Conservation (phyloP, 306 rosid species). For the Luffa aegyptiaca region DNA sequence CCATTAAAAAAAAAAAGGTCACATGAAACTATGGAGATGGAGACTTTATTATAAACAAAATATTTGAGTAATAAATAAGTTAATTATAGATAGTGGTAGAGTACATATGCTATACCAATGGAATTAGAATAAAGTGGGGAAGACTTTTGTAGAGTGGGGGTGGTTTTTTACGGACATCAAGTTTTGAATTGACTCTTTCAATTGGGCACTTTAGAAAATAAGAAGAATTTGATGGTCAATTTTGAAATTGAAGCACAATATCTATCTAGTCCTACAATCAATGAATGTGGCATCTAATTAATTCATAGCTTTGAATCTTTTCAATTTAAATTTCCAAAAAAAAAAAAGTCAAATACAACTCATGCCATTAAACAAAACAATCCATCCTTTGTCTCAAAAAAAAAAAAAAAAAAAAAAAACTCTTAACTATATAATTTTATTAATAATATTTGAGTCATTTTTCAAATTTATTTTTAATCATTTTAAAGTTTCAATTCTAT, state of each 20-base stretch:
- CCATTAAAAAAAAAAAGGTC: not conserved
- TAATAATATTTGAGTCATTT: too few relatives aligned
- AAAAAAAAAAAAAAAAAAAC: too few relatives aligned
- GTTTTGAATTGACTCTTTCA: not conserved
- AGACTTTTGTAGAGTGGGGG: not conserved
- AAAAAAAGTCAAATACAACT: not conserved
- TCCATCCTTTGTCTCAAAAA: too few relatives aligned
- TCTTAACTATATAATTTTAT: too few relatives aligned
- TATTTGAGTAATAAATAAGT: not conserved
- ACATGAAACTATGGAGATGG: not conserved
- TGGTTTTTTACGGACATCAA: constrained; percentile 1
- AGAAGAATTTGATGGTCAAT: not conserved
- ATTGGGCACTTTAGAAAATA: not conserved
- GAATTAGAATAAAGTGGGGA: constrained; percentile 10
- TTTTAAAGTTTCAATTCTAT: too few relatives aligned
- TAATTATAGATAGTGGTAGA: not conserved
- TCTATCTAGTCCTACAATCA: not conserved
- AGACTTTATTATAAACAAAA: not conserved
- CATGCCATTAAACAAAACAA: not conserved
- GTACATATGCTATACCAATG: not conserved
- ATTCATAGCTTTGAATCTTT: not conserved
- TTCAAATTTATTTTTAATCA: too few relatives aligned
- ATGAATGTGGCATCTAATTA: not conserved
- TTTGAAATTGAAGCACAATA: not conserved
- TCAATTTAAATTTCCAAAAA: not conserved